Evolutionary conservation across 1,284 basidiomycete species (phyloP).

Genomic region (Coniophora puteana): DNA sequence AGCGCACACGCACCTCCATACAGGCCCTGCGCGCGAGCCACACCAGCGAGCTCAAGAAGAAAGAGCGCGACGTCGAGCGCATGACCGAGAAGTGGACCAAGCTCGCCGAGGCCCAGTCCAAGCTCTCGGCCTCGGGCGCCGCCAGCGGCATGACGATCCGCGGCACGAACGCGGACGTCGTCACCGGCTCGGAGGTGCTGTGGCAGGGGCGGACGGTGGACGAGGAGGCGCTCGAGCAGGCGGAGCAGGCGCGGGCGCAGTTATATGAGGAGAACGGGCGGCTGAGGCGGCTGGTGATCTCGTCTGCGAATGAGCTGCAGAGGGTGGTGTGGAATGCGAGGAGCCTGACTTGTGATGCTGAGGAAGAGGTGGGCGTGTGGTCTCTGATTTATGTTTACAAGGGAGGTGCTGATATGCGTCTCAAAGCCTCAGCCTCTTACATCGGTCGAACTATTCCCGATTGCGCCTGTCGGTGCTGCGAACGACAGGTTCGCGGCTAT

Average conservation of each 20-base stretch:
- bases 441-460: slow-evolving; percentile 55
- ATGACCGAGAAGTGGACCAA: slow-evolving; percentile 77
- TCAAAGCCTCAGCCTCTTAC: no score
- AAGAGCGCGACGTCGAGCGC: slow-evolving; percentile 78
- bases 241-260: slow-evolving; percentile 63
- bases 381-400: no score
- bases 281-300: slow-evolving; percentile 66
- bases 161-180: slow-evolving; percentile 50
- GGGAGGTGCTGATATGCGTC: no score
- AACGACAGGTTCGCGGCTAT: slow-evolving; percentile 48
- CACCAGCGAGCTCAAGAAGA: slow-evolving; percentile 74
- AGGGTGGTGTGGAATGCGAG: slow-evolving; percentile 42
- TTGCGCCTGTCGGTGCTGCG: slow-evolving; percentile 48
- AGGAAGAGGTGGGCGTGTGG: slow-evolving; percentile 41
- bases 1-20: slow-evolving; percentile 58
- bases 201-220: slow-evolving; percentile 54
- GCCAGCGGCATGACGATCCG: slow-evolving; percentile 46
- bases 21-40: slow-evolving; percentile 65
- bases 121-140: slow-evolving; percentile 36
- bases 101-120: slow-evolving; percentile 63
- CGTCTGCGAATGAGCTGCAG: slow-evolving; percentile 68
- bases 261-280: slow-evolving; percentile 70
- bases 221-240: slow-evolving; percentile 71
- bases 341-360: slow-evolving; percentile 29
- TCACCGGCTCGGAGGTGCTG: slow-evolving; percentile 43